A percentile compares a stretch with the other conserved stretches of the same genome.
Conservation (phyloP, 225 moss, liverwort and hornwort species). For the Lunularia cruciata region DNA sequence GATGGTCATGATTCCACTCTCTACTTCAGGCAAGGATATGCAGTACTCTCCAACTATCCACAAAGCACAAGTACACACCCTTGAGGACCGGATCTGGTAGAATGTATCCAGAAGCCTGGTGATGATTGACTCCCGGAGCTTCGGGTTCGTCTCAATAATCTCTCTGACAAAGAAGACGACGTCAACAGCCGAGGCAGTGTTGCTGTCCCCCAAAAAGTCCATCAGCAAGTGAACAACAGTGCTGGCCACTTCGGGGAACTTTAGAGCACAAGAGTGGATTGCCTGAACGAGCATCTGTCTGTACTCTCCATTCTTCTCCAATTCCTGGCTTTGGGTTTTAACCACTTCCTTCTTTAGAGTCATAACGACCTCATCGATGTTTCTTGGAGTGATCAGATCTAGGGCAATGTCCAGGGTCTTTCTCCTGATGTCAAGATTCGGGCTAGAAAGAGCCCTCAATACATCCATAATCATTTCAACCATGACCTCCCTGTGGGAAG, state of each 20-base stretch:
- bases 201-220: slow-evolving; percentile 92
- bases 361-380: slow-evolving; percentile 97
- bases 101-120: slow-evolving; percentile 79
- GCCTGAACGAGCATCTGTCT: slow-evolving; percentile 98
- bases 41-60: slow-evolving; percentile 99
- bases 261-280: slow-evolving; percentile 87
- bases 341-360: slow-evolving; percentile 95
- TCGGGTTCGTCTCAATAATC: slow-evolving; percentile 90
- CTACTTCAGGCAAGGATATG: slow-evolving; percentile 67
- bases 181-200: slow-evolving; percentile 90
- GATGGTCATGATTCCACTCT: slow-evolving; percentile 71
- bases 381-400: slow-evolving; percentile 85
- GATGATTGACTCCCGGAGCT: slow-evolving; percentile 82
- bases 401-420: slow-evolving; percentile 94
- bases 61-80: slow-evolving; percentile 89
- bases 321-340: slow-evolving; percentile 90
- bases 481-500: slow-evolving; percentile 82
- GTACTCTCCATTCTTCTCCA: slow-evolving; percentile 98
- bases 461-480: slow-evolving; percentile 96
- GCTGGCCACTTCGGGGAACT: slow-evolving; percentile 92
- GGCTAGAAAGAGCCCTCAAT: slow-evolving; percentile 77
- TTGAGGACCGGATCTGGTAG: slow-evolving; percentile 89
- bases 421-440: slow-evolving; percentile 94
- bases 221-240: slow-evolving; percentile 91
- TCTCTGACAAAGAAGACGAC: slow-evolving; percentile 96